Percentiles rank a stretch among this genome's conserved stretches.
Conservation (phyloP, 768 basidiomycete species). For the Grammothele lineata region DNA sequence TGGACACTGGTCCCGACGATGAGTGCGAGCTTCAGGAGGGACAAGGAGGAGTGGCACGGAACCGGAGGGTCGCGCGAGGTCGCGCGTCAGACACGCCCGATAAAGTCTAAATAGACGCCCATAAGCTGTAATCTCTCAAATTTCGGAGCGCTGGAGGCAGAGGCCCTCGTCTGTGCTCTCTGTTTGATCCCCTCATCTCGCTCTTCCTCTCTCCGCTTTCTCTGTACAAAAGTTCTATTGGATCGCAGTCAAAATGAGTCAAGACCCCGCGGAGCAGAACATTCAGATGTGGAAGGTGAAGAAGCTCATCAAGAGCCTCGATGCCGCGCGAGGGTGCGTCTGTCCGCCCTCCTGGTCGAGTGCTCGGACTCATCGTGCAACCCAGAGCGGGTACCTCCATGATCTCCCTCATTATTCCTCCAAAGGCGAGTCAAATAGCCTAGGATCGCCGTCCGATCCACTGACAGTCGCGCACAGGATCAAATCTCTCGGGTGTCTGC, state of each 20-base stretch:
- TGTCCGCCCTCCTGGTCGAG: background rate
- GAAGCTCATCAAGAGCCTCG: conserved; percentile 98
- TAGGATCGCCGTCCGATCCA: conserved; percentile 11
- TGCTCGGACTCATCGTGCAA: conserved; percentile 21
- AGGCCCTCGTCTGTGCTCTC: conserved; percentile 4
- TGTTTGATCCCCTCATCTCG: conserved; percentile 1
- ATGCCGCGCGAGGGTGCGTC: conserved; percentile 81
- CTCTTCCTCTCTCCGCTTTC: background rate
- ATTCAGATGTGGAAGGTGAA: conserved; percentile 99
- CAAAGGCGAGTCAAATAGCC: conserved; percentile 54
- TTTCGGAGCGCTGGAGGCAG: conserved; percentile 1
- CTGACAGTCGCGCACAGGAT: conserved; percentile 43
- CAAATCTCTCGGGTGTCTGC: conserved; percentile 92
- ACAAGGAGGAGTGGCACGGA: background rate
- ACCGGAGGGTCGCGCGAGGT: too few species aligned
- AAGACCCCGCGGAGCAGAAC: conserved; percentile 87
- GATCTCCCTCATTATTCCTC: conserved; percentile 97
- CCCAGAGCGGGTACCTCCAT: conserved; percentile 92
- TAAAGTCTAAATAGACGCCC: background rate
- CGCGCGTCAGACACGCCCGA: background rate
- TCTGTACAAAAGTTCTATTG: conserved; percentile 7
- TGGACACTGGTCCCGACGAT: conserved; percentile 3
- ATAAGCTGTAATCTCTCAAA: conserved; percentile 5
- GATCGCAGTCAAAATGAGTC: conserved; percentile 58
- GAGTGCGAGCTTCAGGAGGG: background rate